Evolutionary conservation across 306 rosid genomes (phyloP), one percentile per base, ranked within the genome.

Genomic region (Acacia melanoxylon): DNA sequence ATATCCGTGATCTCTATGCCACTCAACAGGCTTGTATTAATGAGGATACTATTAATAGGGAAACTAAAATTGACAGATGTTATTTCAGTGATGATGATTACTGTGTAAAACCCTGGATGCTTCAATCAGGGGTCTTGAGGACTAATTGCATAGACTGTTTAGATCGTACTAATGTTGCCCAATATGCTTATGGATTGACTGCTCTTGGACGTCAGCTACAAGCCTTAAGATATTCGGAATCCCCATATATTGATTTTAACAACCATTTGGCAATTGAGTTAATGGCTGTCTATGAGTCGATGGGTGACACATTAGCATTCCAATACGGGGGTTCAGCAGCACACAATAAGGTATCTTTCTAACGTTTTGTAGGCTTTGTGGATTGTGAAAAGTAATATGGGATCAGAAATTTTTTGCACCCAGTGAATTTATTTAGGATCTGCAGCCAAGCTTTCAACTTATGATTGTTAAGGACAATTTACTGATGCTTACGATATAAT

Each of bases 291-390:
- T 96, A 96, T 72, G 99, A 96, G 89, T 86, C 85, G 71, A 96
- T 96, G 99, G 99, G 99, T 15, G 98, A 96, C 86, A 90, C 89
- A 69, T 89, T 96, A 78, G 94, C 99, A 76, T 80, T 96, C 6
- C 98, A 96, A 45, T 96, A 96, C 78, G 99, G 99, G 51, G 99
- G 99, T 29, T 96, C 99, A 82, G 97, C 97, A 16, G 99, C 99
- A 29, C 99, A 96, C 89, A 96, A 96, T 76, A 96, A 96, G 97
- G 99, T 96, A 83, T 35, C 77, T 65, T 80, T 87, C 81, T 79
- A 72, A 29, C 58, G 58, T 78, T 33, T 61, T 14, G 27, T 46
- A 14, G 61, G 61, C 48, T 37, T 44, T 20, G 61, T 54, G 75
- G 44, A 42, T 44, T 85, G 40, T 76, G 78, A 56, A 56, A 52